phyloP scores from a whole-genome alignment of 805 yeast genomes.

The Cyberlindnera mrakii region DNA sequence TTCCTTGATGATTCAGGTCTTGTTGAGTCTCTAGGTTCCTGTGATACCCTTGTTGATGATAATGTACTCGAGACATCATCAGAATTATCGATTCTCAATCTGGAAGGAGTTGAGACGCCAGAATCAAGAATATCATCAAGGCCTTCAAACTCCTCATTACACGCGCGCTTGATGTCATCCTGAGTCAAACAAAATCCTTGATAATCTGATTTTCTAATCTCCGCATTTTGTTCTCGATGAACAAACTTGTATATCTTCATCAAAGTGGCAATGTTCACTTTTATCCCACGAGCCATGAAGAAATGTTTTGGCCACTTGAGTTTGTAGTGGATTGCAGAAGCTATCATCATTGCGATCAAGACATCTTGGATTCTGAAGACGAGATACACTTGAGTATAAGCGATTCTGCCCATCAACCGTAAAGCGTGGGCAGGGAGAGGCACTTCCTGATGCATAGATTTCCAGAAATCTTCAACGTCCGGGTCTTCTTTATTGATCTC shows the following conservation, averaged over 20 bases:
- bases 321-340: constrained; percentile 1
- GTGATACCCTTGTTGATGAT: too few species aligned
- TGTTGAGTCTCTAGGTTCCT: too few species aligned
- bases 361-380: constrained; percentile 9
- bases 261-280: not conserved
- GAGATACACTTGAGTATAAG: constrained; percentile 13
- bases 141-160: constrained; percentile 1
- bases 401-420: not conserved
- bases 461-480: constrained; percentile 5
- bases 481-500: not conserved
- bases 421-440: not conserved
- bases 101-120: too few species aligned
- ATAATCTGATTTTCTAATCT: not conserved
- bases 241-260: constrained; percentile 3
- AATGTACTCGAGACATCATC: too few species aligned
- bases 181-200: not conserved
- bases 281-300: constrained; percentile 3
- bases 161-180: not conserved
- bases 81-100: too few species aligned
- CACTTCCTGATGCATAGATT: not conserved
- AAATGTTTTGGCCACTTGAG: constrained; percentile 10
- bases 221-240: not conserved
- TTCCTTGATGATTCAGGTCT: too few species aligned
- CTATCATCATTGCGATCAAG: constrained; percentile 5
- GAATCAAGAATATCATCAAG: not conserved